Percentiles rank a stretch among this genome's conserved stretches.
Evolutionary conservation across 1,139 yeast genomes (phyloP).

Genomic region (Yamadazyma sp.): DNA sequence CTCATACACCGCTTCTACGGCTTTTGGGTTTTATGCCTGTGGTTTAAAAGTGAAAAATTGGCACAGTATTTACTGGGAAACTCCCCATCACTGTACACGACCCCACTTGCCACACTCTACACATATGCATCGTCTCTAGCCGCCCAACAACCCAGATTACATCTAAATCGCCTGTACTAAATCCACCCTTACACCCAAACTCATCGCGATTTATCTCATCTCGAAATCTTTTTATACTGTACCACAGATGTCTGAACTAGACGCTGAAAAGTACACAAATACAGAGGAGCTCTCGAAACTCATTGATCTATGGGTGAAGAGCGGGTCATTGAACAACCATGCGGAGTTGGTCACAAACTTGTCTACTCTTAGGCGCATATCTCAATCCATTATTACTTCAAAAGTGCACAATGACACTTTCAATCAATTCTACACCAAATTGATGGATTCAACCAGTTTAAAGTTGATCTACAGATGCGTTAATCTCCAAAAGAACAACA

Average conservation of each 20-base stretch:
- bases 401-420: conserved; percentile 8
- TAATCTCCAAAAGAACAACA: conserved; percentile 53
- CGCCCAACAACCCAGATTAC: too few relatives aligned
- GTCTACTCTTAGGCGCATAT: conserved; percentile 3
- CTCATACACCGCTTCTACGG: too few relatives aligned
- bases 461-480: conserved; percentile 72
- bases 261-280: conserved; percentile 6
- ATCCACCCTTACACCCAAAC: not conserved
- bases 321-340: conserved; percentile 63
- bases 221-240: conserved; percentile 1
- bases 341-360: conserved; percentile 29
- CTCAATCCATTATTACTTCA: conserved; percentile 5
- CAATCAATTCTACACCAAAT: conserved; percentile 40
- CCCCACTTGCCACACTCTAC: too few relatives aligned
- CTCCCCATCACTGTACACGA: too few relatives aligned
- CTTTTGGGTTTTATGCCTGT: too few relatives aligned
- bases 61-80: too few relatives aligned
- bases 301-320: conserved; percentile 55
- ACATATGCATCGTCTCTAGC: too few relatives aligned
- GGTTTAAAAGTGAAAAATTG: too few relatives aligned
- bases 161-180: too few relatives aligned
- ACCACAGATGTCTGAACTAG: conserved; percentile 2
- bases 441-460: conserved; percentile 51
- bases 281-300: conserved; percentile 16
- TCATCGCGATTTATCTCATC: conserved; percentile 2